Evolutionary conservation across 179 eudicot genomes (phyloP), one percentile per base, ranked within the genome.

Genomic region (Vitellaria paradoxa): DNA sequence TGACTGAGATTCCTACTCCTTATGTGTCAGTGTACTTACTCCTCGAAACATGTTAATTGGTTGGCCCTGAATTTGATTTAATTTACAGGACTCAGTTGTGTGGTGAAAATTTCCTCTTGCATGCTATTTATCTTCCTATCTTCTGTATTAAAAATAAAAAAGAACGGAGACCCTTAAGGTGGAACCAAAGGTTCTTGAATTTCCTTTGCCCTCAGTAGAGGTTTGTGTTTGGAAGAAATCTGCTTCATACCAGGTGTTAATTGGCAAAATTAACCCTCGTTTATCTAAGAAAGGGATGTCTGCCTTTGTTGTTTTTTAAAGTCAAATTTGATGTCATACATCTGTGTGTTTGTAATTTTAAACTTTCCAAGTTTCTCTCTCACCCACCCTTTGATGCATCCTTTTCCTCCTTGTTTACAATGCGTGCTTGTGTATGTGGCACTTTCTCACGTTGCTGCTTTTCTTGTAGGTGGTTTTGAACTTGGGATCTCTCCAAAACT

Each of bases 401-500:
- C 14, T 42, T 59, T 7, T 17, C 59, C 70, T 46, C 24, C 70
- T 46, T 17, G 52, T 24, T 24, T 56, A 21, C 57, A 20, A 4
- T 46, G 71, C n/a, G 13, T 75, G 57, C 52, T 3, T 40, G 10
- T 56, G 17, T 66, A 5, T 30, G 56, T 50, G 52, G 3, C 11
- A 53, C 72, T 55, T 70, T 76, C 53, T 70, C 13, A 47, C 56
- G 10, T 46, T 74, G 2, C n/a, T 56, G 53, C 47, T 73, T 23
- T 59, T 64, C 13, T 30, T 66, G 17, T 74, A 95, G 99, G 87
- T 89, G 79, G 99, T 95, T 9, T 84, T 91, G 82, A 64, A 95
- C 83, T 84, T 95, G 91, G 97, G 97, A 77, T 78, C 87, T 63
- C 89, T 95, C 67, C 97, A 95, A 69, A 90, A 85, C 74, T 90